Evolutionary conservation across 169 alveolate genomes (phyloP), one percentile per base, ranked within the genome.

Genomic region (Toxoplasma gondii): DNA sequence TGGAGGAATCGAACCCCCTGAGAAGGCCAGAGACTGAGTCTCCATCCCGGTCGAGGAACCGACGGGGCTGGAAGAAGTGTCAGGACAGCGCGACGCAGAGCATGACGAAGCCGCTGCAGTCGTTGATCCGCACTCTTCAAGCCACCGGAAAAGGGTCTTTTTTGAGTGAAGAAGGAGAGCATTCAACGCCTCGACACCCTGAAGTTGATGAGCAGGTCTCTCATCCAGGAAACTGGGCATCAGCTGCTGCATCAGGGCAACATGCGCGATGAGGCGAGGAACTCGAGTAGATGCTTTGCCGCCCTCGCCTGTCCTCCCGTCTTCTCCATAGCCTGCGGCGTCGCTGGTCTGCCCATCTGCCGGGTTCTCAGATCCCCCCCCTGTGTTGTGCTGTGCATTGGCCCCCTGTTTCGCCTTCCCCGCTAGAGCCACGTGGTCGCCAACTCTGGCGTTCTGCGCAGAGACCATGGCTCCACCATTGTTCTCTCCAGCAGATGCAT

Each of bases 241-340:
- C 38, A 82, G 64, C 90, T 82, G 90, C 90, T 82, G 90, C 53
- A 82, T 82, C 36, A 82, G 41, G 12, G 90, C 90, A 22, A 82
- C 90, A 41, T 82, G 90, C 41, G 90, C 90, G 4, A 82, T 38
- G 31, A 82, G 90, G 1, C 53, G 69, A 22, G 90, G 90, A 12
- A 82, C 44, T n/a, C 69, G 90, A 22, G 34, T 4, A 41, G 90
- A 44, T 49, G 58, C 58, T 49, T 34, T 4, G 38, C 41, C 90
- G 31, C 69, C 29, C 90, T 38, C 43, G 2, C 69, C 36, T 29
- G 36, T 67, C 17, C n/a, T 38, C 36, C 36, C 90, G 41, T 7
- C 88, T 1, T 16, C 44, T 27, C 31, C 10, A 17, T 31, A 19
- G 10, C 10, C 44, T 38, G 5, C 69, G 67, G 69, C 90, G 22